Evolutionary conservation across 2,329 filamentous ascomycete genomes (phyloP).

Genomic region (Clonostachys solani): DNA sequence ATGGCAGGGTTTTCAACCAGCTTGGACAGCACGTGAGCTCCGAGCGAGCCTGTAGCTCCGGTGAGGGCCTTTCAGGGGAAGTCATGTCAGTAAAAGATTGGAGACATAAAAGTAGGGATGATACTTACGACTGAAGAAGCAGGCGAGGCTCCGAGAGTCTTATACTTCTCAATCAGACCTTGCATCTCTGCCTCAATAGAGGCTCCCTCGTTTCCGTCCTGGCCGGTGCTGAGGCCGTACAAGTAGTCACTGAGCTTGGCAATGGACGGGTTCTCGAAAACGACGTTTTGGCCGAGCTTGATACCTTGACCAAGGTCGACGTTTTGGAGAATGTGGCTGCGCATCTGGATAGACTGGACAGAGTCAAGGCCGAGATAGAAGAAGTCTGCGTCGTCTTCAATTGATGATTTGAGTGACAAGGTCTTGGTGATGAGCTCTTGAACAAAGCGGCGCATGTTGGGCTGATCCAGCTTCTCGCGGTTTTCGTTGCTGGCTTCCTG

Average conservation of each 20-base stretch:
- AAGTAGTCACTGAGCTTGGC: constrained; percentile 37
- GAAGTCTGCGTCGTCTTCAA: constrained; percentile 43
- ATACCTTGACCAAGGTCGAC: constrained; percentile 40
- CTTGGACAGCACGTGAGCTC: constrained; percentile 52
- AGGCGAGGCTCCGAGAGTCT: background rate
- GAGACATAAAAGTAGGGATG: too few species aligned
- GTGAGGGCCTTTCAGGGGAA: constrained; percentile 36
- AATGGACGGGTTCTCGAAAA: constrained; percentile 52
- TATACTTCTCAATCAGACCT: constrained; percentile 11
- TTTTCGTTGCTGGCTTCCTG: background rate
- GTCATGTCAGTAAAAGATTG: background rate
- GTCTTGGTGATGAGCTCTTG: constrained; percentile 14
- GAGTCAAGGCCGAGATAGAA: constrained; percentile 55
- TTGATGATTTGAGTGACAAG: background rate
- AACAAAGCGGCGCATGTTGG: constrained; percentile 26
- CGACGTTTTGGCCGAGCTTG: constrained; percentile 46
- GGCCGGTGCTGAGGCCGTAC: constrained; percentile 30
- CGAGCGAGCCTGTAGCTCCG: constrained; percentile 59
- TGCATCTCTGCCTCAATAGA: constrained; percentile 18
- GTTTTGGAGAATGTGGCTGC: constrained; percentile 43
- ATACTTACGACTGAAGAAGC: constrained; percentile 6
- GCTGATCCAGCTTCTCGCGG: constrained; percentile 8
- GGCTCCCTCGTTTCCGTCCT: constrained; percentile 10
- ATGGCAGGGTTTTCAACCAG: constrained; percentile 54
- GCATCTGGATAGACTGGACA: constrained; percentile 52